Conservation (phyloP, 2,329 filamentous ascomycete genomes). For the Meredithiella fracta region DNA sequence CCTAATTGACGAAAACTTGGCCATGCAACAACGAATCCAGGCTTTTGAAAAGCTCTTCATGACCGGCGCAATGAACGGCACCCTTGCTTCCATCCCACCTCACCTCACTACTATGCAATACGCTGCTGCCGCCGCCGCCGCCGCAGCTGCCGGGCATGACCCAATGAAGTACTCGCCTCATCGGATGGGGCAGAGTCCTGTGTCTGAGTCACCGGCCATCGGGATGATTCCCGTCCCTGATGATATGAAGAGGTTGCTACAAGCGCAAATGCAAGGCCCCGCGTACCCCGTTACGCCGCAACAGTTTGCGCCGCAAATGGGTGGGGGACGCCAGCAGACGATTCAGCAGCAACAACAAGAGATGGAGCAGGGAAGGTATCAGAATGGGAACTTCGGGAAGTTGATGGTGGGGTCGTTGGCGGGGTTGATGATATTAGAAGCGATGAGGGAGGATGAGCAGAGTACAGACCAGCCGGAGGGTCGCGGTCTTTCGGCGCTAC, state of each 20-base stretch:
- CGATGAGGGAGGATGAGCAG: constrained; percentile 50
- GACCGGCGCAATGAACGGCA: constrained; percentile 52
- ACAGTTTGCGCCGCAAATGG: constrained; percentile 29
- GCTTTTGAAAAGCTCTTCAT: constrained; percentile 67
- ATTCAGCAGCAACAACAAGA: constrained; percentile 32
- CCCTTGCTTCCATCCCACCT: constrained; percentile 38
- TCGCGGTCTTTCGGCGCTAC: constrained; percentile 49
- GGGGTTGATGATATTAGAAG: constrained; percentile 81
- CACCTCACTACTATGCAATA: constrained; percentile 38
- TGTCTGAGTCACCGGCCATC: constrained; percentile 27
- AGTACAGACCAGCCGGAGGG: constrained; percentile 47
- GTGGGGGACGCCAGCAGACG: constrained; percentile 36
- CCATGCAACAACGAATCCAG: constrained; percentile 61
- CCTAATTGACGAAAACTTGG: constrained; percentile 63
- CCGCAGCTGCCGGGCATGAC: constrained; percentile 17
- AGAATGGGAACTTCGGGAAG: constrained; percentile 47
- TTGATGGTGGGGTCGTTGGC: constrained; percentile 87
- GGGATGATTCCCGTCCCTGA: constrained; percentile 52
- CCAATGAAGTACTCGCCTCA: constrained; percentile 23
- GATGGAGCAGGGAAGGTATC: constrained; percentile 37
- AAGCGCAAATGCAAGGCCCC: constrained; percentile 39
- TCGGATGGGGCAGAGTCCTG: constrained; percentile 30
- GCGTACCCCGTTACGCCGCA: constrained; percentile 35
- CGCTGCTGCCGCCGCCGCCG: constrained; percentile 15
- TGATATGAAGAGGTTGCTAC: constrained; percentile 45